phyloP scores from a whole-genome alignment of 148 eudicot genomes.

The Rhododendron ovatum region DNA sequence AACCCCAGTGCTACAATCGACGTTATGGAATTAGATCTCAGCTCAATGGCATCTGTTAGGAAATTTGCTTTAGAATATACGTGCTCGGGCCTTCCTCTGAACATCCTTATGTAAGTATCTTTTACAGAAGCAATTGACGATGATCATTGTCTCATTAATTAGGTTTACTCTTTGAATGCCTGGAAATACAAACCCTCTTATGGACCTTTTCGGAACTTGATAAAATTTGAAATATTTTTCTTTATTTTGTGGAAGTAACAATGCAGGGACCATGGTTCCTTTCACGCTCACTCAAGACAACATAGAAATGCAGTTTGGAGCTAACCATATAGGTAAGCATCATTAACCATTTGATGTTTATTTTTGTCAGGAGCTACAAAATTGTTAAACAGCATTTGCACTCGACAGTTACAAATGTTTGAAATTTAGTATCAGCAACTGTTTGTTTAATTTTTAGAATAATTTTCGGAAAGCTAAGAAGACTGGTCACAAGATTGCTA shows the following conservation, averaged over 20 bases:
- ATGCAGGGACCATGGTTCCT: slow-evolving; percentile 89
- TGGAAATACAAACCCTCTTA: background rate
- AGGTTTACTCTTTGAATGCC: background rate
- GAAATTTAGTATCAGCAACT: background rate
- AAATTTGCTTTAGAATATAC: slow-evolving; percentile 70
- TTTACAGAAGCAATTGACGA: background rate
- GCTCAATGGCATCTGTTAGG: slow-evolving; percentile 68
- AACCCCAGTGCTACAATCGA: background rate
- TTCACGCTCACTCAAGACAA: slow-evolving; percentile 70
- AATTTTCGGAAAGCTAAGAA: too few species aligned
- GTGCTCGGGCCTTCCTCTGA: slow-evolving; percentile 18
- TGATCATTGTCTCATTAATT: background rate
- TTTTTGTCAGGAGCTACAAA: background rate
- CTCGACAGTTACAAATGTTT: background rate
- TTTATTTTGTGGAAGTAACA: slow-evolving; percentile 49
- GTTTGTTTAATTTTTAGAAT: too few species aligned
- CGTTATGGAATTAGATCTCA: background rate
- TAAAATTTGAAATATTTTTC: background rate
- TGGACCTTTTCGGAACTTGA: background rate
- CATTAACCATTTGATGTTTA: background rate
- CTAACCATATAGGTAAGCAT: slow-evolving; percentile 71
- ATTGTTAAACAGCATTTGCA: background rate
- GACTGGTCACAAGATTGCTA: background rate
- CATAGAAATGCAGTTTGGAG: slow-evolving; percentile 79
- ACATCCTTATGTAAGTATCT: slow-evolving; percentile 66